Base-by-base conservation (phyloP, 202 grass and related monocot species). In the Zoysia matrella region DNA sequence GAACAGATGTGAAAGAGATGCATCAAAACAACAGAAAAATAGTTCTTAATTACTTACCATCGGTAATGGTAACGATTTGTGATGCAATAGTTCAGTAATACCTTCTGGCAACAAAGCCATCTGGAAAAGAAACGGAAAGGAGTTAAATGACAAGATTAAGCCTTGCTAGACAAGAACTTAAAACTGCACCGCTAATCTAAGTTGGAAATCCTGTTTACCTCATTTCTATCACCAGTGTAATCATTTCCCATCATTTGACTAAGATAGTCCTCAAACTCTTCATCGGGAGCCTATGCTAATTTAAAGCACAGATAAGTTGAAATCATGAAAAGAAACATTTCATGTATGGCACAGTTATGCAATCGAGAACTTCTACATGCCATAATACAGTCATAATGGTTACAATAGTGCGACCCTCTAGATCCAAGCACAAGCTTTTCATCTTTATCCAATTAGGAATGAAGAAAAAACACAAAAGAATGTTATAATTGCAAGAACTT, bases 261-360 rank as follows among this genome's bases (percentile, higher is more conserved):
- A 80, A 98, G 95, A 65, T 93, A 93, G 78, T 98, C 95, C 78
- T 98, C 95, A 93, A 95, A 98, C 76, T 98, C 95, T 91, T 98
- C 92, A 95, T 98, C 95, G 65, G 95, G 95, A 85, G 95, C 95
- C 95, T 98, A 72, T 22, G 57, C 63, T 76, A 86, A 90, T 76
- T 52, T 15, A 86, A 86, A 75, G 47, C 22, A 50, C 46, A 85
- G 15, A 42, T 86, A 46, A 76, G 50, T 85, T 49, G 39, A 67
- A 76, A 83, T 72, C 69, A 83, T 79, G 53, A 80, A 85, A 54
- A 13, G 40, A 51, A 41, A 13, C 44, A 81, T 67, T 67, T 89
- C 46, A 15, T 12, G 11, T 11, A 47, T 65, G 54, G 5, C 51
- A 86, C 30, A n/a, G 22, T 36, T 86, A 82, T 74, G 68, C 43